These are phyloP conservation scores for Cutaneotrichosporon sp. DNA, from an alignment of 1,284 basidiomycete species.

Conservation along the genomic window DNA sequence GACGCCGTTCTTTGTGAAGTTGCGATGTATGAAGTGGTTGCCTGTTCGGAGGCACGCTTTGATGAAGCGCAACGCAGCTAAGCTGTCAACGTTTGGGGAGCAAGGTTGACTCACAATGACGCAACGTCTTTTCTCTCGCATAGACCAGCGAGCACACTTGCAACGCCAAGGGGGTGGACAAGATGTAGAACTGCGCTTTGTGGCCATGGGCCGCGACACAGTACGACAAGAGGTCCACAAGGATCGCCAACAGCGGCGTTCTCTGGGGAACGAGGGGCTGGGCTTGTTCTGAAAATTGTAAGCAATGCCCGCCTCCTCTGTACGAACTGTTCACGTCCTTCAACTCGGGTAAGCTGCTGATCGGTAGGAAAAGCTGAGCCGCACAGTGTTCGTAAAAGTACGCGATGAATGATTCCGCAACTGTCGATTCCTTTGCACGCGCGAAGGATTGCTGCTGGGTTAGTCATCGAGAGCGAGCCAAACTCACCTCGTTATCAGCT, in stretches of 20 bases:
- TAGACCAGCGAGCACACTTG: constrained; percentile 76
- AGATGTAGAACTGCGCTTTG: constrained; percentile 84
- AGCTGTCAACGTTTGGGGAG: not conserved
- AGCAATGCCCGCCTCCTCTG: not conserved
- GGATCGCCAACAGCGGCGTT: constrained; percentile 72
- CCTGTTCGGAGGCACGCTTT: constrained; percentile 77
- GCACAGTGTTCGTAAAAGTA: constrained; percentile 84
- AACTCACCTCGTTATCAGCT: constrained; percentile 53
- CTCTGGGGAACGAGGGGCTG: not conserved
- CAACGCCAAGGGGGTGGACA: constrained; percentile 70
- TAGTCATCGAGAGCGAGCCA: not conserved
- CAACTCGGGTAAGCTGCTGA: constrained; percentile 68
- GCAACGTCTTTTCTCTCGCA: constrained; percentile 83
- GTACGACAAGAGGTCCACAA: constrained; percentile 87
- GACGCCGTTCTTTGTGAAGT: constrained; percentile 81
- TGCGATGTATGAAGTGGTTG: constrained; percentile 80
- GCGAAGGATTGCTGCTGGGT: constrained; percentile 18
- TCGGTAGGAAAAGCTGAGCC: constrained; percentile 71
- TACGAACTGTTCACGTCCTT: constrained; percentile 12
- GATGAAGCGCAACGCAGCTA: constrained; percentile 88
- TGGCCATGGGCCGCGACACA: constrained; percentile 85
- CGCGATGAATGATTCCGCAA: constrained; percentile 81
- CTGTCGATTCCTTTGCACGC: constrained; percentile 17
- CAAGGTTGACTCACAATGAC: constrained; percentile 63
- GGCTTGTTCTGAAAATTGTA: not conserved